Base-by-base conservation (phyloP, 2,329 filamentous ascomycete species). In the Colletotrichum nymphaeae region DNA sequence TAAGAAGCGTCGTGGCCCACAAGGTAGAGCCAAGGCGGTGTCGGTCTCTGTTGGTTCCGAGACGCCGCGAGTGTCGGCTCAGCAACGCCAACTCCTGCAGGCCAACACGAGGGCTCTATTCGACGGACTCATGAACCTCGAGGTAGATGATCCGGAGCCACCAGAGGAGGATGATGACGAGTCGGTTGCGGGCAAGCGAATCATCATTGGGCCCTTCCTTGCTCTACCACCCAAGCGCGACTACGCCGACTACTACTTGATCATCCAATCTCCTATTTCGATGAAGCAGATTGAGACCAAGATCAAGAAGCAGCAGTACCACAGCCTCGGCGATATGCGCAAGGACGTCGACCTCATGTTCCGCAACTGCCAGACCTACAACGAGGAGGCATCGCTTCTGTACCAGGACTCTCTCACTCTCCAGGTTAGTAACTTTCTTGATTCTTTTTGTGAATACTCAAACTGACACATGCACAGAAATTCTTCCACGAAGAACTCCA, bases 271-370 rank as follows among this genome's bases (percentile, higher is more conserved):
- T 67, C 97, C 97, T 0, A 98, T 99, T 80, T 96, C 94, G 80
- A 98, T 98, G 93, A 97, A 98, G 78, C 92, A 95, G 81, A 98
- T 99, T 79, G 92, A 94, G 81, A 94, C 93, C 81, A 96, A 95
- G 87, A 98, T 99, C 85, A 98, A 98, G 86, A 96, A 94, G 83
- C 94, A 97, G 80, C 94, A 98, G 80, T 99, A 99, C 83, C 91
- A 90, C 77, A 93, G 90, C 79, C 84, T 98, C 74, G 91, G 90
- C 80, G 94, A 95, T 77, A 91, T 99, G 88, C 90, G 91, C 68
- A 91, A 90, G 76, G 97, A 99, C 80, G 92, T 99, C 75, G 90
- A 92, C 63, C 85, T 96, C 75, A 90, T 99, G 83, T 97, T 95
- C 82, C 91, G 89, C 80, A 99, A 99, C 83, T 98, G 96, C 76